Evolutionary conservation across 306 rosid genomes (phyloP), one percentile per base, ranked within the genome.

Genomic region (Ormosia semicastrata): DNA sequence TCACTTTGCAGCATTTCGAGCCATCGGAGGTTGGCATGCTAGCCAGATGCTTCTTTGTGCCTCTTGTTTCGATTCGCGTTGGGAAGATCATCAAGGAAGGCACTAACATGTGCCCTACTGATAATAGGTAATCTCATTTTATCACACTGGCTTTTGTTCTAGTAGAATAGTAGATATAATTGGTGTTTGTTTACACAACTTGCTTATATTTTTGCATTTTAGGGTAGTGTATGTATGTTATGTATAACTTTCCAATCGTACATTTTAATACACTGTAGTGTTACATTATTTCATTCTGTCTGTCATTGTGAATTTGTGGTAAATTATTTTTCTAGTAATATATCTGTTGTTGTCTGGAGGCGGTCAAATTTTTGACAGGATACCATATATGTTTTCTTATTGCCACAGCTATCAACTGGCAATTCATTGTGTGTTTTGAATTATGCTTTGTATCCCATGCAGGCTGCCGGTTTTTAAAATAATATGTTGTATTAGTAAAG

Each of bases 41-140:
- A 36, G 99, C 98, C 4, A 93, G 98, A 86, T 95, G 97, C 90
- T 95, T 95, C 75, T 95, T 96, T 67, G 86, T 93, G 64, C 99
- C 99, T 8, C 98, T 95, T 63, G 99, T 95, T 68, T 92, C 99
- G 4, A 77, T 95, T 12, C 98, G 99, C 12, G 98, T 92, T 41
- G 99, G 99, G 30, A 90, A 84, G 87, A 88, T 95, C 64, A 82
- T 75, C 82, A 88, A 86, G 96, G 94, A 88, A 77, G 97, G 93
- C 81, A 79, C 70, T 57, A 88, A 88, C 7, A 64, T 93, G 56
- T 89, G 87, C 58, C 99, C 99, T 53, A 86, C 96, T 50, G 79
- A 86, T 57, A 43, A 65, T 79, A 95, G 97, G 99, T 93, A 93
- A 83, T 84, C 62, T 24, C 67, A 65, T 56, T 71, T 80, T 77